phyloP scores from a whole-genome alignment of 495 filamentous ascomycete species.

The Aspergillus panamensis region DNA sequence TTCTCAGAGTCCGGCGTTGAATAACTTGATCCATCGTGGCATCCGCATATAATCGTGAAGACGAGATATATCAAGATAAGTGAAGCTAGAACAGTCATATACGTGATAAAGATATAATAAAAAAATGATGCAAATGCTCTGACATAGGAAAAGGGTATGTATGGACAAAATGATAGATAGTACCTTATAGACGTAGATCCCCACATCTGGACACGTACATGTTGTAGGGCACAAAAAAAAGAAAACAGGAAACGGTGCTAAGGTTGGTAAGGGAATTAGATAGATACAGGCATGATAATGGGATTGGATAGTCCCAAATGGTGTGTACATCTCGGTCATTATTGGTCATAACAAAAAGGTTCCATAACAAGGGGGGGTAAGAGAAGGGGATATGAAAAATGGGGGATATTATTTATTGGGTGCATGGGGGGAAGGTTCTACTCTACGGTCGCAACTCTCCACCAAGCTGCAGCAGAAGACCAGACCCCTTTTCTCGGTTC shows the following conservation, averaged over 20 bases:
- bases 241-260: background rate
- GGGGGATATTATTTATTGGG: background rate
- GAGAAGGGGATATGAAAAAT: too few species aligned
- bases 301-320: background rate
- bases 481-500: conserved; percentile 29
- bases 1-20: too few species aligned
- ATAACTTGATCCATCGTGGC: too few species aligned
- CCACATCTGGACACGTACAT: background rate
- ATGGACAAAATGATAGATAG: conserved; percentile 13
- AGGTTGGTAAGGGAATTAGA: conserved; percentile 1
- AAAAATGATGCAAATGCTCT: conserved; percentile 9
- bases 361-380: background rate
- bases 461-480: conserved; percentile 41
- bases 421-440: background rate
- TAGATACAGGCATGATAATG: conserved; percentile 25
- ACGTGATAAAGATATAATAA: background rate
- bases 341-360: conserved; percentile 26
- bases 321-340: conserved; percentile 37
- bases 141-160: conserved; percentile 24
- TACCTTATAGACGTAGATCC: conserved; percentile 10
- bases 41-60: background rate
- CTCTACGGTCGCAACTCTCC: conserved; percentile 40
- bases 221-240: background rate
- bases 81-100: background rate
- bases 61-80: background rate